Conservation (phyloP, 2,329 filamentous ascomycete genomes). For the Pseudogymnoascus sp. region DNA sequence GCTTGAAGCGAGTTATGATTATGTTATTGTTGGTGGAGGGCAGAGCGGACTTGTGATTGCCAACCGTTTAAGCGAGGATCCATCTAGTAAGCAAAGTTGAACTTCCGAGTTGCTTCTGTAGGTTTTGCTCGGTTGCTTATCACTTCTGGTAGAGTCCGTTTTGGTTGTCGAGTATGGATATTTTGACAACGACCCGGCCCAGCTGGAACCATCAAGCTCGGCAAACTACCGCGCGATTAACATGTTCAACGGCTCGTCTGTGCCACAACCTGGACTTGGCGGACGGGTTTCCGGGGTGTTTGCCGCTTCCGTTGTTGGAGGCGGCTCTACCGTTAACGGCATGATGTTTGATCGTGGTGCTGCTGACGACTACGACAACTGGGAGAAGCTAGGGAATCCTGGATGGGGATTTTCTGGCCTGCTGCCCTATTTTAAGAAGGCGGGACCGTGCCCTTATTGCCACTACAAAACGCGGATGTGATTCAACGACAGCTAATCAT, state of each 20-base stretch:
- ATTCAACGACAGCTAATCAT: too few relatives aligned
- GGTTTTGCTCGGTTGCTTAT: slow-evolving; percentile 1
- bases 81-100: slow-evolving; percentile 5
- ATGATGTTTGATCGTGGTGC: slow-evolving; percentile 33
- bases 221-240: not conserved
- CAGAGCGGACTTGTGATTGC: slow-evolving; percentile 38
- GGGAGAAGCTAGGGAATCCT: slow-evolving; percentile 38
- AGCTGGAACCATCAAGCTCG: not conserved
- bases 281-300: not conserved
- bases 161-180: slow-evolving; percentile 8
- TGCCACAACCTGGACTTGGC: slow-evolving; percentile 10
- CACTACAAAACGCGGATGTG: too few relatives aligned
- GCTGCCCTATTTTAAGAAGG: slow-evolving; percentile 36
- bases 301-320: slow-evolving; percentile 25
- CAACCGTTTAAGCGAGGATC: slow-evolving; percentile 34
- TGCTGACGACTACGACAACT: slow-evolving; percentile 36
- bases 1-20: slow-evolving; percentile 24
- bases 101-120: too few relatives aligned
- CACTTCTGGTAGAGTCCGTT: slow-evolving; percentile 1
- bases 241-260: slow-evolving; percentile 10
- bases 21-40: slow-evolving; percentile 38
- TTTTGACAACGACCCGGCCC: not conserved
- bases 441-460: too few relatives aligned
- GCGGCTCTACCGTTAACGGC: slow-evolving; percentile 34
- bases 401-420: slow-evolving; percentile 38